phyloP scores from a whole-genome alignment of 495 filamentous ascomycete genomes.

The Podospora didyma region DNA sequence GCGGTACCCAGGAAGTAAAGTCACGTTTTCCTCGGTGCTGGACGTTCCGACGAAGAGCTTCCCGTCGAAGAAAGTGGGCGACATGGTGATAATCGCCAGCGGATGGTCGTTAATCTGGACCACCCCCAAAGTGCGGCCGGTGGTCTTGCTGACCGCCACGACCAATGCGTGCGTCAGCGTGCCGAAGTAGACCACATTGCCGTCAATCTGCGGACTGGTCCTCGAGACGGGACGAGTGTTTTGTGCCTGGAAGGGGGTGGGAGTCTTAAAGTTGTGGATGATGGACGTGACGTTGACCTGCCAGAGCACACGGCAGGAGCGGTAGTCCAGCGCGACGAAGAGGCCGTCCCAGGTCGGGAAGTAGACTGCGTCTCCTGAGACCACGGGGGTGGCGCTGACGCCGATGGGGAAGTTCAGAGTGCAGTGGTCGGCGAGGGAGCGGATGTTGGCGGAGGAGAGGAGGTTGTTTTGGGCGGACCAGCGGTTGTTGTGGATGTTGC shows the following conservation, averaged over 20 bases:
- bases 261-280: slow-evolving; percentile 18
- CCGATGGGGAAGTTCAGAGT: slow-evolving; percentile 16
- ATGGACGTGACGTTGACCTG: slow-evolving; percentile 27
- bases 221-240: slow-evolving; percentile 13
- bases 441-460: slow-evolving; percentile 17
- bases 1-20: slow-evolving; percentile 18
- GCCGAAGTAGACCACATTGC: slow-evolving; percentile 30
- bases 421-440: slow-evolving; percentile 9
- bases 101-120: slow-evolving; percentile 30
- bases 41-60: slow-evolving; percentile 30
- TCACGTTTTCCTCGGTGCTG: slow-evolving; percentile 22
- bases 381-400: slow-evolving; percentile 29
- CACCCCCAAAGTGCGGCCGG: slow-evolving; percentile 15
- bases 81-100: slow-evolving; percentile 28
- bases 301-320: slow-evolving; percentile 26
- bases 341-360: slow-evolving; percentile 36
- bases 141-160: slow-evolving; percentile 25
- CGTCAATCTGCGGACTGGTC: slow-evolving; percentile 29
- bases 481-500: slow-evolving; percentile 23
- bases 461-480: slow-evolving; percentile 13
- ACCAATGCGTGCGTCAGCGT: slow-evolving; percentile 28
- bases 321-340: slow-evolving; percentile 31
- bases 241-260: background rate
- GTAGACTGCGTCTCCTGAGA: slow-evolving; percentile 22
- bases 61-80: slow-evolving; percentile 29